Percentiles rank a stretch among this genome's conserved stretches.
Conservation (phyloP, 352 stramenopile genomes). For the Globisporangium splendens region DNA sequence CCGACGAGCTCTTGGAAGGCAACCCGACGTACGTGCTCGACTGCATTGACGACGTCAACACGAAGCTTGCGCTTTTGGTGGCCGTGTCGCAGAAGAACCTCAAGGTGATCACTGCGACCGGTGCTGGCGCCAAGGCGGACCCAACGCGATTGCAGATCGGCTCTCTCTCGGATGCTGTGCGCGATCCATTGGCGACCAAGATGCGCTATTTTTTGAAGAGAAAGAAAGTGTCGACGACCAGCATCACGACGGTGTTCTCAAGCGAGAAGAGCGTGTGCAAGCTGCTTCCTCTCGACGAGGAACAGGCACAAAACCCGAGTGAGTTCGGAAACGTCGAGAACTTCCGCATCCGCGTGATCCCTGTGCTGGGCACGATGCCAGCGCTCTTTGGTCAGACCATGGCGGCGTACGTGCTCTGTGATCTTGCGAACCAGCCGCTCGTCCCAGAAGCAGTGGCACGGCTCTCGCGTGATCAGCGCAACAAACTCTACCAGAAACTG, state of each 20-base stretch:
- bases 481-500: slow-evolving; percentile 82
- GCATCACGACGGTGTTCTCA: slow-evolving; percentile 89
- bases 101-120: slow-evolving; percentile 86
- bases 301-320: slow-evolving; percentile 83
- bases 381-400: slow-evolving; percentile 98
- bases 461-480: slow-evolving; percentile 79
- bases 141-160: slow-evolving; percentile 96
- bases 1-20: slow-evolving; percentile 78
- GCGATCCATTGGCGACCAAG: slow-evolving; percentile 94
- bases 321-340: slow-evolving; percentile 96
- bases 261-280: slow-evolving; percentile 97
- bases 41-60: slow-evolving; percentile 99
- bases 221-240: slow-evolving; percentile 53
- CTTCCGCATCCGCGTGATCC: slow-evolving; percentile 95
- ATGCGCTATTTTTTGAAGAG: slow-evolving; percentile 94
- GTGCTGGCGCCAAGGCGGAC: slow-evolving; percentile 95
- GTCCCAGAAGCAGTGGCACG: slow-evolving; percentile 59
- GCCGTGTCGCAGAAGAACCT: slow-evolving; percentile 81
- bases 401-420: slow-evolving; percentile 92
- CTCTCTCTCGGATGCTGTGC: slow-evolving; percentile 90
- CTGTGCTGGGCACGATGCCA: slow-evolving; percentile 92
- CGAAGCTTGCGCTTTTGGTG: slow-evolving; percentile 94
- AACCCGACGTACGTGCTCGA: slow-evolving; percentile 95
- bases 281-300: slow-evolving; percentile 92
- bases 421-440: slow-evolving; percentile 91